Conservation (phyloP, 371 early-diverging fungal genomes). For the Entomophthora muscae region DNA sequence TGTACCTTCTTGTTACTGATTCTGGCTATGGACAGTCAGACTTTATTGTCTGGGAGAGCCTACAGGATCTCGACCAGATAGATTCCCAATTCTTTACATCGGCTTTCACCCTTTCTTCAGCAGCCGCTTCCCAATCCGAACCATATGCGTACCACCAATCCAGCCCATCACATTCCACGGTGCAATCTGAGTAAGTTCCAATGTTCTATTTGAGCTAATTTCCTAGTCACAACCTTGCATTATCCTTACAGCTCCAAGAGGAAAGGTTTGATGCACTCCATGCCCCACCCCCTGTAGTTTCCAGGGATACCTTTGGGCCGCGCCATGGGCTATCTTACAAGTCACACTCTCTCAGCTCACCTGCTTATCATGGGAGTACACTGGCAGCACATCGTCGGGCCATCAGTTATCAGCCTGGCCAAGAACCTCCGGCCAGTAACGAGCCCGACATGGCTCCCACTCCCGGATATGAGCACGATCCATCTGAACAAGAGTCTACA, state of each 20-base stretch:
- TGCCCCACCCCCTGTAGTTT: not conserved
- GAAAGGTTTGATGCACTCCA: not conserved
- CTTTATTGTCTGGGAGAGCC: constrained; percentile 56
- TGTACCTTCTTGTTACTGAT: constrained; percentile 77
- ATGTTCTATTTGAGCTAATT: not conserved
- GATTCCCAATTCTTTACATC: not conserved
- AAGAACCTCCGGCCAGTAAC: not conserved
- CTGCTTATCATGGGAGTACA: not conserved
- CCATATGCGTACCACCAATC: not conserved
- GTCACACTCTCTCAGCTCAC: not conserved
- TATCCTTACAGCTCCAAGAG: not conserved
- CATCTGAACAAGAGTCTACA: not conserved
- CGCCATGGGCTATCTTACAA: not conserved
- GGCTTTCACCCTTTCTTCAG: not conserved
- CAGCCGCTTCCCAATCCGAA: not conserved
- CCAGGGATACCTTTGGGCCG: not conserved
- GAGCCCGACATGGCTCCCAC: not conserved
- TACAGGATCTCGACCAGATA: constrained; percentile 45
- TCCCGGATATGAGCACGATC: not conserved
- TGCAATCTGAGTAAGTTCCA: not conserved
- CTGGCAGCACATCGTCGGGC: constrained; percentile 2
- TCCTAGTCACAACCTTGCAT: not conserved
- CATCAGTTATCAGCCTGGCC: not conserved
- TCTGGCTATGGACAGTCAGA: constrained; percentile 47
- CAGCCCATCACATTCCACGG: not conserved